These are phyloP conservation scores for Nakataea oryzae DNA, from an alignment of 2,329 filamentous ascomycete genomes.

Conservation along the genomic window DNA sequence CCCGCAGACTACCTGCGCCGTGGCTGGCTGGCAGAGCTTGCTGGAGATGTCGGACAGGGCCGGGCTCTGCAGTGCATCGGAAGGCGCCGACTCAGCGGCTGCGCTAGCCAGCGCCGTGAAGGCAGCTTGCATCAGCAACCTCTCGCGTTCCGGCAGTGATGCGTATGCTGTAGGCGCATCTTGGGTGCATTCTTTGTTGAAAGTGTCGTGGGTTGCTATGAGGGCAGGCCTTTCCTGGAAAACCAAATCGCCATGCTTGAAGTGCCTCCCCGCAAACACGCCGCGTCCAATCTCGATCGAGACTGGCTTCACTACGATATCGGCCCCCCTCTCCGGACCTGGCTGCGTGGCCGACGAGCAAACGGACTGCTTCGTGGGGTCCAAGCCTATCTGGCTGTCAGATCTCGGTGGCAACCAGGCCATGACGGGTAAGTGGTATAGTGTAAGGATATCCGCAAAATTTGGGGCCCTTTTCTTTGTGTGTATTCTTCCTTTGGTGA, in stretches of 20 bases:
- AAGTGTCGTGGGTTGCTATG: slow-evolving; percentile 11
- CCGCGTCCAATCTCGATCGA: slow-evolving; percentile 15
- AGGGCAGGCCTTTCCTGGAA: slow-evolving; percentile 15
- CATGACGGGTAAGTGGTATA: not conserved
- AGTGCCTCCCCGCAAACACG: slow-evolving; percentile 16
- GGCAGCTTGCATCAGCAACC: slow-evolving; percentile 9
- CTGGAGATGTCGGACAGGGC: not conserved
- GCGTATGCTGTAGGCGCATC: slow-evolving; percentile 8
- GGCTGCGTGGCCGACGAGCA: not conserved
- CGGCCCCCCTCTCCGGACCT: too few relatives aligned
- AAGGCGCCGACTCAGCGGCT: slow-evolving; percentile 5
- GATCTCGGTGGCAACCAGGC: not conserved
- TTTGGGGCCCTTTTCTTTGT: not conserved
- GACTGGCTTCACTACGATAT: not conserved
- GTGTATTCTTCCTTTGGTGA: too few relatives aligned
- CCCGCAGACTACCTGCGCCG: not conserved
- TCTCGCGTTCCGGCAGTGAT: slow-evolving; percentile 1
- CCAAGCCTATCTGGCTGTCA: not conserved
- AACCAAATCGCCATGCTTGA: slow-evolving; percentile 13
- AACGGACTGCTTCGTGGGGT: not conserved
- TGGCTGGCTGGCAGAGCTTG: not conserved
- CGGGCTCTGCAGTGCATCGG: not conserved
- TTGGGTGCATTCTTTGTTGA: not conserved
- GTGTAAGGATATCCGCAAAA: not conserved
- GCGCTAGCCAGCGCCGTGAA: slow-evolving; percentile 11